Conservation (phyloP, 1,284 basidiomycete species). For the Boletellus sp. region DNA sequence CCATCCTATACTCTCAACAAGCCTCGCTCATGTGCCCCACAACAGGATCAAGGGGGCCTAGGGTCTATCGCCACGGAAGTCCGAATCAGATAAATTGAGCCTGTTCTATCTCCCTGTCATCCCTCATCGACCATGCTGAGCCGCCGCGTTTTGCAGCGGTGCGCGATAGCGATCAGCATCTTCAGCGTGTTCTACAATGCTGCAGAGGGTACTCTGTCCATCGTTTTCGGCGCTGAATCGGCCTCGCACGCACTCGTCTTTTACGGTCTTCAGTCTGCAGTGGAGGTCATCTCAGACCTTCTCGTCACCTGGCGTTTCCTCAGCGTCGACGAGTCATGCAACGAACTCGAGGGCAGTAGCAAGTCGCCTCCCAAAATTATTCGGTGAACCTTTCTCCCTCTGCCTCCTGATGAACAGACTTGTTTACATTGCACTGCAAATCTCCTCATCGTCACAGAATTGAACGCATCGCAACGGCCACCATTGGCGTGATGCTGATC, state of each 20-base stretch:
- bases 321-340: conserved; percentile 29
- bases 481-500: conserved; percentile 38
- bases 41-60: too few relatives aligned
- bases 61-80: too few relatives aligned
- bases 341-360: conserved; percentile 25
- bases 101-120: background rate
- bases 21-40: too few relatives aligned
- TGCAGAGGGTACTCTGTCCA: conserved; percentile 36
- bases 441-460: conserved; percentile 26
- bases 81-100: background rate
- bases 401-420: background rate
- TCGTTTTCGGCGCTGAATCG: conserved; percentile 43
- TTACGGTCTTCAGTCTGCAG: conserved; percentile 48
- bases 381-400: conserved; percentile 22
- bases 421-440: background rate
- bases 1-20: too few relatives aligned
- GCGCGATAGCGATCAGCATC: conserved; percentile 33
- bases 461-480: conserved; percentile 36
- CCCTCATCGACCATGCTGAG: conserved; percentile 15
- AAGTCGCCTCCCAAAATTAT: conserved; percentile 26
- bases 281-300: conserved; percentile 42
- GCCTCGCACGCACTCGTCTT: conserved; percentile 46
- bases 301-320: conserved; percentile 45
- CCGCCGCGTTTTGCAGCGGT: conserved; percentile 27
- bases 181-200: conserved; percentile 34